phyloP scores from a whole-genome alignment of 2,329 filamentous ascomycete genomes.

The Diaporthe sp. region DNA sequence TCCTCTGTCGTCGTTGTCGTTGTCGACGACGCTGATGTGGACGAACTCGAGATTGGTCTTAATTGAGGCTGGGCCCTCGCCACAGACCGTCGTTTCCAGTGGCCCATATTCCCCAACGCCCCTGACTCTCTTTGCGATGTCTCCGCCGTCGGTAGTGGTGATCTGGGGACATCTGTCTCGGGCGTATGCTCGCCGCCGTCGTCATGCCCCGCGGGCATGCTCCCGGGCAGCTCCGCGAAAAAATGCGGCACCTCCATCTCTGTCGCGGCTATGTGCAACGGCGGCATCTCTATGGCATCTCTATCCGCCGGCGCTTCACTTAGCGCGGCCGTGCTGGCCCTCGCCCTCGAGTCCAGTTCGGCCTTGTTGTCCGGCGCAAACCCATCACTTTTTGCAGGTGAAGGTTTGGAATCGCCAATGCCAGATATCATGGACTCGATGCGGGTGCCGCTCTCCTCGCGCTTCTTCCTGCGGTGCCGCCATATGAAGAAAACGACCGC shows the following conservation, averaged over 20 bases:
- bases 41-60: not conserved
- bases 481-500: conserved; percentile 15
- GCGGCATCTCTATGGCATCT: conserved; percentile 17
- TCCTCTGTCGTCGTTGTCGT: not conserved
- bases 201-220: conserved; percentile 7
- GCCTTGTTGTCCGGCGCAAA: conserved; percentile 14
- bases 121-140: conserved; percentile 19
- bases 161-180: not conserved
- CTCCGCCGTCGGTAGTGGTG: conserved; percentile 20
- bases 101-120: not conserved
- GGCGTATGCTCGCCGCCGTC: not conserved
- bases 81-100: conserved; percentile 9
- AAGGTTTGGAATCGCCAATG: not conserved
- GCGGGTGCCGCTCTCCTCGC: not conserved
- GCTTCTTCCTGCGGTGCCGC: conserved; percentile 20
- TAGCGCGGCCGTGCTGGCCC: conserved; percentile 4
- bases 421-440: conserved; percentile 16
- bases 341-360: conserved; percentile 23
- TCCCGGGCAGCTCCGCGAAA: conserved; percentile 29
- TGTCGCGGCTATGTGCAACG: not conserved
- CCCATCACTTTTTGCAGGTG: not conserved
- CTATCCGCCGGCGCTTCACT: not conserved
- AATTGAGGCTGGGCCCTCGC: not conserved
- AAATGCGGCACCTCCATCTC: conserved; percentile 29
- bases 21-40: not conserved